phyloP scores from a whole-genome alignment of 768 basidiomycete species.

The Clitopilus passeckerianus region DNA sequence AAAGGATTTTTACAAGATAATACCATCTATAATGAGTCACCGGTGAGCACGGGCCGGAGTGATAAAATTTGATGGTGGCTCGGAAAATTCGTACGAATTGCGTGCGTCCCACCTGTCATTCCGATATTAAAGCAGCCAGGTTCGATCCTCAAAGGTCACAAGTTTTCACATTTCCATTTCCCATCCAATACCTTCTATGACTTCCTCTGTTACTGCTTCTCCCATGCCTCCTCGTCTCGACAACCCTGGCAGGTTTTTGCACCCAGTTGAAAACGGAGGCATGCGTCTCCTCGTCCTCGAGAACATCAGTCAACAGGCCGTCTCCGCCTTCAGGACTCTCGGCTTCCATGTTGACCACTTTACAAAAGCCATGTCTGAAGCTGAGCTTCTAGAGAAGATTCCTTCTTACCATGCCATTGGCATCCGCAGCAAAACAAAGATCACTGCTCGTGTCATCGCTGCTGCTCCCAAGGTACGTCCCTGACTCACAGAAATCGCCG shows the following conservation, averaged over 20 bases:
- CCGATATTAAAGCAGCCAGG: not conserved
- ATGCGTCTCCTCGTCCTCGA: conserved; percentile 85
- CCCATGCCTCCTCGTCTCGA: conserved; percentile 31
- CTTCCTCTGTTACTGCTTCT: conserved; percentile 50
- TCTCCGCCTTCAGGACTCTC: conserved; percentile 68
- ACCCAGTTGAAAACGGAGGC: conserved; percentile 78
- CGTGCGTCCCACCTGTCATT: conserved; percentile 1
- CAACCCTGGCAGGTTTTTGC: conserved; percentile 59
- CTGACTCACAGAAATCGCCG: not conserved
- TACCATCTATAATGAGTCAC: not conserved
- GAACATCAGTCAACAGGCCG: conserved; percentile 92
- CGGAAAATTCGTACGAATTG: conserved; percentile 1
- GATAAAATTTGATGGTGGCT: not conserved
- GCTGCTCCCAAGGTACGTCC: conserved; percentile 74
- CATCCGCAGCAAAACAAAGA: conserved; percentile 96
- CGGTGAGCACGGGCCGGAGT: not conserved
- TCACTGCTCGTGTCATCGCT: conserved; percentile 85
- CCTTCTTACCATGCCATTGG: conserved; percentile 89
- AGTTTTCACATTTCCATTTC: conserved; percentile 1
- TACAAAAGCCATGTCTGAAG: conserved; percentile 83
- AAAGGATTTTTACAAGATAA: not conserved
- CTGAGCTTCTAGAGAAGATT: conserved; percentile 84
- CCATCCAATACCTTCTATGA: conserved; percentile 9
- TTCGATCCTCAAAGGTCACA: not conserved
- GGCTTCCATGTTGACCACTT: conserved; percentile 93